A percentile compares a stretch with the other conserved stretches of the same genome.
Conservation (phyloP, 345 rosid species). For the Lepidium sativum region DNA sequence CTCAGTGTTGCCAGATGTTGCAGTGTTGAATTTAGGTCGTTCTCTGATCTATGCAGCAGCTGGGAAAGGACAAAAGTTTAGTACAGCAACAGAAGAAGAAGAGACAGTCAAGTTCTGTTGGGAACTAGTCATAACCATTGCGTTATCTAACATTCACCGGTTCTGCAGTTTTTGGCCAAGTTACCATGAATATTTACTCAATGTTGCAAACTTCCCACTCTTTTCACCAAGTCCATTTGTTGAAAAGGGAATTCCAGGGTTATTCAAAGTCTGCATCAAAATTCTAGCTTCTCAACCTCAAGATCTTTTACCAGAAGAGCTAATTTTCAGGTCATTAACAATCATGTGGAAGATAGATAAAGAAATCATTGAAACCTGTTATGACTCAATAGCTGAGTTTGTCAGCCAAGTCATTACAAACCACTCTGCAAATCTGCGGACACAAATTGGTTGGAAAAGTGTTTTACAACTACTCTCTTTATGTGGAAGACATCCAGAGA, state of each 20-base stretch:
- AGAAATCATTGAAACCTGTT: slow-evolving; percentile 67
- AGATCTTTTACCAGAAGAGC: slow-evolving; percentile 55
- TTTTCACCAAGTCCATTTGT: slow-evolving; percentile 81
- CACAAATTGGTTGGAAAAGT: slow-evolving; percentile 77
- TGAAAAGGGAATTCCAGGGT: slow-evolving; percentile 56
- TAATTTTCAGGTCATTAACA: slow-evolving; percentile 65
- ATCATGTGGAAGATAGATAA: slow-evolving; percentile 90
- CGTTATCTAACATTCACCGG: slow-evolving; percentile 45
- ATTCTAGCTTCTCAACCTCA: slow-evolving; percentile 38
- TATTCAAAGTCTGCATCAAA: slow-evolving; percentile 58
- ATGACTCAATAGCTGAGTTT: slow-evolving; percentile 46
- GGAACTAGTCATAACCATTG: slow-evolving; percentile 53
- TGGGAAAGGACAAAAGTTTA: slow-evolving; percentile 91
- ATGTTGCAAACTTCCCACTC: slow-evolving; percentile 63
- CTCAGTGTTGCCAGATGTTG: slow-evolving; percentile 40
- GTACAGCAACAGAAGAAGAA: slow-evolving; percentile 83
- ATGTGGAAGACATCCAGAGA: slow-evolving; percentile 62
- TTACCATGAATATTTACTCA: slow-evolving; percentile 54
- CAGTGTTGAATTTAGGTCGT: slow-evolving; percentile 61
- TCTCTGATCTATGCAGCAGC: slow-evolving; percentile 82
- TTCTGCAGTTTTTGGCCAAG: slow-evolving; percentile 62
- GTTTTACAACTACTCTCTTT: slow-evolving; percentile 58
- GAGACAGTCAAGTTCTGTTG: slow-evolving; percentile 78
- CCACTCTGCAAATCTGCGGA: slow-evolving; percentile 51
- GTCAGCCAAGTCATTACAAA: slow-evolving; percentile 54